Base-by-base conservation (phyloP, 352 stramenopile genomes). In the Thraustochytrium sp. region DNA sequence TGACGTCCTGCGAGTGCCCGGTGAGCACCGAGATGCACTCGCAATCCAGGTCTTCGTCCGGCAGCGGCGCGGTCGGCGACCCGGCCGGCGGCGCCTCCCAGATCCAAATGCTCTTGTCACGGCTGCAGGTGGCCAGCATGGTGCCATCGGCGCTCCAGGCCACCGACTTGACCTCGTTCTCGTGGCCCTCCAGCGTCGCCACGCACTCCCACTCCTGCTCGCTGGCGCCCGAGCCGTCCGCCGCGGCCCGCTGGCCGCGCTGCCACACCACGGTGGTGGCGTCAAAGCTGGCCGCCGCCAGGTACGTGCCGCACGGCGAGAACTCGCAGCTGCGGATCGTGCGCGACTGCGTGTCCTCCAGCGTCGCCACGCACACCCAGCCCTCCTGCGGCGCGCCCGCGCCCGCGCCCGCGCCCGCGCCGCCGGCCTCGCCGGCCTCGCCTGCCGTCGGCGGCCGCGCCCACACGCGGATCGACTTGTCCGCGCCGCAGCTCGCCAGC, bases 81-180 rank as follows among this genome's bases (percentile, higher is more conserved):
- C 78, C 64, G 68, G 62, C 34, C 37, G 48, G 2, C 68, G 76
- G 11, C 26, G 31, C 95, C 86, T 99, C 96, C 95, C 95, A 99
- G 86, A 99, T 94, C 96, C 96, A 99, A 61, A 99, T 92, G 84
- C 92, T 98, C 88, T 99, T 99, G 89, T 99, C 96, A n/a, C 96
- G 90, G 56, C 95, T 96, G 88, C 95, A 98, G 8, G 94, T 99
- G n/a, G 97, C 97, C 37, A 99, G 86, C 54, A 98, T 92, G 29
- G 90, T 89, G 0, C 94, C 96, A 13, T 93, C 96, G 0, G 89
- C 86, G 86, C 95, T 98, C 95, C 95, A 99, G 34, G 91, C 89
- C 21, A 98, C 91, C 86, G 90, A 94, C 87, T 99, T 99, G 38
- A 98, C 94, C 90, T 99, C 97, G 88, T 94, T 98, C 80, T 99